Evolutionary conservation across 2,329 filamentous ascomycete genomes (phyloP).

Genomic region (Diaporthe ampelina): DNA sequence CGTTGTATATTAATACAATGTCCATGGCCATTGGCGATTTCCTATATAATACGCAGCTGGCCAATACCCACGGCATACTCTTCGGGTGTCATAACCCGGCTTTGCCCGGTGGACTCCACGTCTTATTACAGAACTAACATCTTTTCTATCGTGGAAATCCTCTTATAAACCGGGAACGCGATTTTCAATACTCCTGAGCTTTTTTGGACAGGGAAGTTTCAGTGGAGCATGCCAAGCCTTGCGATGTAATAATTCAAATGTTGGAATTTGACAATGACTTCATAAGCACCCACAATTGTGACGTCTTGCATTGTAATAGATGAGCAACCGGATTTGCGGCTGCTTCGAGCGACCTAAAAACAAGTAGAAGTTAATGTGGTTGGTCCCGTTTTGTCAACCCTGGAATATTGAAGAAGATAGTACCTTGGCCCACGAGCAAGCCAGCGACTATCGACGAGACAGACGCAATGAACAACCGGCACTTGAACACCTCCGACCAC

Average conservation of each 20-base stretch:
- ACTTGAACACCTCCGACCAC: constrained; percentile 4
- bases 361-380: no score
- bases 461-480: not conserved
- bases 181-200: not conserved
- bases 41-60: no score
- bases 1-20: no score
- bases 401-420: not conserved
- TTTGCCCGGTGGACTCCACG: not conserved
- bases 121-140: not conserved
- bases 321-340: not conserved
- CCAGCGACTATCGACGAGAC: not conserved
- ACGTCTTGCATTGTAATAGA: not conserved
- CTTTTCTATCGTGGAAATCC: no score
- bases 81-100: not conserved
- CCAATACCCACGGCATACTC: no score
- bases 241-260: constrained; percentile 11
- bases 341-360: not conserved
- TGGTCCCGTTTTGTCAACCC: no score
- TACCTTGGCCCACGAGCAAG: not conserved
- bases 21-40: no score
- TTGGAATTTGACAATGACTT: constrained; percentile 16
- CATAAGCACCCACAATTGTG: constrained; percentile 27
- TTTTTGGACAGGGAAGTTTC: not conserved
- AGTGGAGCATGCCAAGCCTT: constrained; percentile 18
- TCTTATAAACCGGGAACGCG: not conserved